Conservation (phyloP, 208 protist genomes). For the Trypanosomatidae sp. region DNA sequence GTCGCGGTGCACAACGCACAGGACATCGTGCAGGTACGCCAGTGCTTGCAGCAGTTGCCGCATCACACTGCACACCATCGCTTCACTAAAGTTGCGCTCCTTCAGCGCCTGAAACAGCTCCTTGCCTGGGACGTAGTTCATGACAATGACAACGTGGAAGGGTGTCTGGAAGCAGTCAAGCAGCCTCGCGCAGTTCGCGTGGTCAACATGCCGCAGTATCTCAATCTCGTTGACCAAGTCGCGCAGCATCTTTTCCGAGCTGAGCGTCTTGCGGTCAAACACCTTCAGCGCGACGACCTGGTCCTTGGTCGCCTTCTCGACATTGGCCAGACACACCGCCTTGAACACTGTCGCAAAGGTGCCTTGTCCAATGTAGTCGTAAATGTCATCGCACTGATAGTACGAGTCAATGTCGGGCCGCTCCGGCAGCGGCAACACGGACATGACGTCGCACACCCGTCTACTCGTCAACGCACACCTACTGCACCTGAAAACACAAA, state of each 20-base stretch:
- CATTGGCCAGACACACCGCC: constrained; percentile 25
- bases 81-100: constrained; percentile 39
- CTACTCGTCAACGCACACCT: too few relatives aligned
- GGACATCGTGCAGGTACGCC: constrained; percentile 59
- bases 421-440: constrained; percentile 31
- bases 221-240: constrained; percentile 80
- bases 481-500: too few relatives aligned
- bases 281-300: constrained; percentile 69
- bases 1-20: constrained; percentile 74
- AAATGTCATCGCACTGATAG: constrained; percentile 69
- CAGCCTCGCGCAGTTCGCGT: constrained; percentile 55
- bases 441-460: too few relatives aligned
- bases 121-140: constrained; percentile 61
- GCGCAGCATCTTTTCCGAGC: constrained; percentile 38
- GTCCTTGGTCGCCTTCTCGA: constrained; percentile 17
- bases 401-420: constrained; percentile 33
- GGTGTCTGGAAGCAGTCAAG: constrained; percentile 68
- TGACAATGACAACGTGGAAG: constrained; percentile 74
- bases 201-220: constrained; percentile 32
- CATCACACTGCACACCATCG: constrained; percentile 41
- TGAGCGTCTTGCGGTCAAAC: constrained; percentile 54
- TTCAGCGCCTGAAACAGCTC: constrained; percentile 62
- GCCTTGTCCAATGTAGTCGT: constrained; percentile 71
- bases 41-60: constrained; percentile 62
- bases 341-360: constrained; percentile 77